Conservation (phyloP, 805 yeast species). For the Candida adriatica region DNA sequence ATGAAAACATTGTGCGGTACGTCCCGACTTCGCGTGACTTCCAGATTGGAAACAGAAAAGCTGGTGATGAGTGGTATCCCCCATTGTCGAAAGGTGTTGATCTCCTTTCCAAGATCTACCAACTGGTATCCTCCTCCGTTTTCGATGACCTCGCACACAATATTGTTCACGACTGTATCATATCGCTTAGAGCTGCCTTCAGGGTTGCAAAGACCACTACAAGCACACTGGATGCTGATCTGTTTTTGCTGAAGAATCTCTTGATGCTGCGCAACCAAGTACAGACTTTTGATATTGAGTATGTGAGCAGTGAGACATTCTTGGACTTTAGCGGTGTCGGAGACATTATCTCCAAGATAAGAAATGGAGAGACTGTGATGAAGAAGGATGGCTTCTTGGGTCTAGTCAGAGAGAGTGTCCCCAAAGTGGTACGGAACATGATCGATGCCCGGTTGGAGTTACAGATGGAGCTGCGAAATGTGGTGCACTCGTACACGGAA, state of each 20-base stretch:
- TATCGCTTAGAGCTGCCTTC: constrained; percentile 51
- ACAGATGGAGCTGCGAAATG: constrained; percentile 61
- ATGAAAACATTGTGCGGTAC: constrained; percentile 59
- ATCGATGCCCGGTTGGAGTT: constrained; percentile 72
- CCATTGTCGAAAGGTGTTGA: constrained; percentile 67
- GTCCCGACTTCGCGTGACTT: constrained; percentile 65
- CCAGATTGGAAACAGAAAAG: constrained; percentile 36
- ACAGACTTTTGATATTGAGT: constrained; percentile 73
- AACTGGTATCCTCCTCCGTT: constrained; percentile 65
- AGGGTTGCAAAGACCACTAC: constrained; percentile 36
- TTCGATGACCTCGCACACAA: constrained; percentile 89
- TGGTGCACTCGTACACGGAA: constrained; percentile 56
- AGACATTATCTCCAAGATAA: constrained; percentile 38
- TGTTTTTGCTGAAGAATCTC: constrained; percentile 68
- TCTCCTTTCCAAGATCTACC: constrained; percentile 70
- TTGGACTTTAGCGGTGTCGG: constrained; percentile 77
- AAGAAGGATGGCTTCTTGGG: constrained; percentile 28
- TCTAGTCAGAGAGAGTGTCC: constrained; percentile 62
- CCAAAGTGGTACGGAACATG: constrained; percentile 74
- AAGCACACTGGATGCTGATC: constrained; percentile 50
- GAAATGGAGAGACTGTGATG: constrained; percentile 23
- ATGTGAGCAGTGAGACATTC: constrained; percentile 60
- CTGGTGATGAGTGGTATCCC: constrained; percentile 48
- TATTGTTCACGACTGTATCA: constrained; percentile 70
- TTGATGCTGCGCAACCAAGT: constrained; percentile 65